Evolutionary conservation across 768 basidiomycete genomes (phyloP), one percentile per base, ranked within the genome.

Genomic region (Trametes meyenii): DNA sequence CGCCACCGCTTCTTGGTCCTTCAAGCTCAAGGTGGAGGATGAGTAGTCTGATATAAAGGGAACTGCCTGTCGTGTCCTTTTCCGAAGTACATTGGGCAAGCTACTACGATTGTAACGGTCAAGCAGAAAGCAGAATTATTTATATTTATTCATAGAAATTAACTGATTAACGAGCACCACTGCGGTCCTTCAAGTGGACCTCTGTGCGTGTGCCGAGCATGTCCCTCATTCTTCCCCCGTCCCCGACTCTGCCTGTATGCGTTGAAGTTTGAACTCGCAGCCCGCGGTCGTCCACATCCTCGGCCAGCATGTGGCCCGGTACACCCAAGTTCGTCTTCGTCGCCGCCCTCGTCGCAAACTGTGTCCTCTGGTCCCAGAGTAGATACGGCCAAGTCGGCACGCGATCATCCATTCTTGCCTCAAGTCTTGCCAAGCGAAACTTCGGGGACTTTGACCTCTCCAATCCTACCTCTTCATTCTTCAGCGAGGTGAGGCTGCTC

Each of bases 331-430:
- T 82, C 14, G 63, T 85, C 19, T 83, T 92, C 65, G 74, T 82
- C 29, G 63, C 79, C 58, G 70, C 81, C 46, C 74, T 92, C 70
- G 69, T 81, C 61, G 44, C 87, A 49, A 86, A 87, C 64, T 81
- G 80, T 69, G 55, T 89, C 21, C 78, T 92, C 38, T 90, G 85
- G 87, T 87, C 89, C 16, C 81, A 72, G 46, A 72, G 69, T 63
- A 69, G 69, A 23, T 72, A 71, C 59, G 65, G 66, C 40, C 67
- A 62, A 45, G 49, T 67, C 66, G 62, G 62, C 58, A 65, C 55
- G 61, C 60, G 29, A 23, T 54, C 43, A 43, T 43, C 69, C 14
- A 48, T 36, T 26, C 50, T 50, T n/a, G 35, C 17, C 35, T 46
- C 53, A 2, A 5, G 21, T 50, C 36, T 58, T 40, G 52, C 59